Evolutionary conservation across 768 basidiomycete genomes (phyloP).

Genomic region (Tubosaeta brunneosetosa): DNA sequence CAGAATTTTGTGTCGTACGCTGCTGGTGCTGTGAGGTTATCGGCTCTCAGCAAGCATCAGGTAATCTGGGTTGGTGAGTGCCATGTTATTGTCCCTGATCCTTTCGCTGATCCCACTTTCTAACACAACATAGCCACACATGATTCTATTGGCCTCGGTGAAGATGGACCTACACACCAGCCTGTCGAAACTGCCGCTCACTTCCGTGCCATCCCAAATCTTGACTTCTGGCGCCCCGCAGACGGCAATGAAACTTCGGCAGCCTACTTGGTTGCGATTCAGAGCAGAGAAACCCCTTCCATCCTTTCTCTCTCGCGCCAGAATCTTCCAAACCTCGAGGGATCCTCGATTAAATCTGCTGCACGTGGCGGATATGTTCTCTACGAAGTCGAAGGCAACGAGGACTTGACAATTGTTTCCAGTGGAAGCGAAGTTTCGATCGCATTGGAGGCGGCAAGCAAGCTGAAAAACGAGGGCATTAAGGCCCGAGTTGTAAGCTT

Average conservation of each 20-base stretch:
- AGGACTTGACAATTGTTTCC: constrained; percentile 86
- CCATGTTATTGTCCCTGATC: background rate
- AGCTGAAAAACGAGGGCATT: constrained; percentile 72
- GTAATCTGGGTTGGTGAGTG: constrained; percentile 89
- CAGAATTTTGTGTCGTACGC: constrained; percentile 94
- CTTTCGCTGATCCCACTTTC: background rate
- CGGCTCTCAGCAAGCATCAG: constrained; percentile 83
- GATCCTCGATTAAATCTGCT: constrained; percentile 81
- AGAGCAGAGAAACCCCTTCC: constrained; percentile 73
- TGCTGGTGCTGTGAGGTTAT: constrained; percentile 86
- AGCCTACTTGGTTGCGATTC: constrained; percentile 76
- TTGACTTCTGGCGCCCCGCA: constrained; percentile 89
- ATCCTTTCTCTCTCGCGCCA: constrained; percentile 81
- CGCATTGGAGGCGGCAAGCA: constrained; percentile 79
- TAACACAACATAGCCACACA: constrained; percentile 63
- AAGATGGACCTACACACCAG: constrained; percentile 96
- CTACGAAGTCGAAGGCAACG: constrained; percentile 63
- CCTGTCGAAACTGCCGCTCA: constrained; percentile 86
- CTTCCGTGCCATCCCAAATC: constrained; percentile 86
- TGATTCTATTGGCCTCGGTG: constrained; percentile 89
- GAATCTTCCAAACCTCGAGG: constrained; percentile 90
- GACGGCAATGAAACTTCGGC: constrained; percentile 98
- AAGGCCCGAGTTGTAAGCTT: constrained; percentile 81
- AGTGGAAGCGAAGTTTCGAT: constrained; percentile 88
- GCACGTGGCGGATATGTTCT: constrained; percentile 85